Base-by-base conservation (phyloP, 768 basidiomycete genomes). In the Chiua virens region DNA sequence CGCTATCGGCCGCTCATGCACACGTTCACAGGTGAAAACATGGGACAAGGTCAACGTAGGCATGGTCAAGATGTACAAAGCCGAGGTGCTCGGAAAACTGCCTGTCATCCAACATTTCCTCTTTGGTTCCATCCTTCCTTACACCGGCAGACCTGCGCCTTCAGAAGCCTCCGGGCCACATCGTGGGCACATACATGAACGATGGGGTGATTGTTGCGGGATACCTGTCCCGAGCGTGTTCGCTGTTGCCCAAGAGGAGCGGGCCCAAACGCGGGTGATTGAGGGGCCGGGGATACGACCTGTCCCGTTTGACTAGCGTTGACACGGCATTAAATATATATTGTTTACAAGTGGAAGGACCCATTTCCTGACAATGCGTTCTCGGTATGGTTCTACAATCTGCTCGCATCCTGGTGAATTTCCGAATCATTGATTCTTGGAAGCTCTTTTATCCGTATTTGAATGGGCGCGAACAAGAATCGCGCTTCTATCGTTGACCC, bases 61-160 rank as follows among this genome's bases (percentile, higher is more conserved):
- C 4, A 97, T 99, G 92, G 78, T 90, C 70, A 99, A 98, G 70
- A 98, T 99, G 96, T 98, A 95, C 73, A 77, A 78, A 39, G 95
- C 92, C 34, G 95, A 99, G 69, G 96, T 99, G 1, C 78, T 98
- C 11, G 89, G 87, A 52, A 98, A 98, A 63, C 84, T 98, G 3
- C 96, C 97, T 2, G 93, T 99, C 49, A 82, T 92, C 34, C 96
- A 98, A 69, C 97, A 99, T 70, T 95, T 98, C 69, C 76, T 95
- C 40, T 98, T 98, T 59, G 96, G 97, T 7, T 85, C 85, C 2
- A 74, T 97, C 57, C 79, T 88, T 3, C 66, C 76, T 0, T 91
- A 85, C 64, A 81, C 84, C 17, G 89, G 86, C 0, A 82, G 85
- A 7, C 64, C 74, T 1, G 73, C 69, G 5, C 75, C 77, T 14